A percentile compares a stretch with the other conserved stretches of the same genome.
Evolutionary conservation across 768 basidiomycete species (phyloP).

Genomic region (Lentinula lateritia): DNA sequence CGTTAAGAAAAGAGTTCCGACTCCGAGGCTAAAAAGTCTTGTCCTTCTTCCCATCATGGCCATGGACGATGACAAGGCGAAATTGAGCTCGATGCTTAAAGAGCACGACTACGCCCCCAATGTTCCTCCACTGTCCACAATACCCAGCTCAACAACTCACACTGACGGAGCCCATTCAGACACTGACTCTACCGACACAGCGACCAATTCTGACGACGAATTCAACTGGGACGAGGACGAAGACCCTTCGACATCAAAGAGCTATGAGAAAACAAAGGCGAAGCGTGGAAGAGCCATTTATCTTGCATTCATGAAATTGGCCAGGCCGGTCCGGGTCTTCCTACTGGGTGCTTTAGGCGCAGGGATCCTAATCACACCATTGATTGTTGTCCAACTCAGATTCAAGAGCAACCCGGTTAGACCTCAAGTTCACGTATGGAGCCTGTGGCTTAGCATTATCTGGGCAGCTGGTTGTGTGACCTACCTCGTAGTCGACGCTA

Average conservation of each 20-base stretch:
- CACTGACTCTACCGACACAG: slow-evolving; percentile 40
- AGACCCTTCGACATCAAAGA: slow-evolving; percentile 21
- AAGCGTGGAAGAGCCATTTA: slow-evolving; percentile 60
- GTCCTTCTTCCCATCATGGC: background rate
- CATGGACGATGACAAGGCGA: slow-evolving; percentile 1
- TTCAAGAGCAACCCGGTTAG: slow-evolving; percentile 45
- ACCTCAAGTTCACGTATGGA: slow-evolving; percentile 56
- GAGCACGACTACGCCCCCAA: slow-evolving; percentile 19
- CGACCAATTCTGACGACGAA: slow-evolving; percentile 60
- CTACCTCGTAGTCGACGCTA: slow-evolving; percentile 57
- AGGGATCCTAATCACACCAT: slow-evolving; percentile 62
- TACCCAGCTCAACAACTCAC: slow-evolving; percentile 6
- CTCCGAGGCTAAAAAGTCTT: background rate
- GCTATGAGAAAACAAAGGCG: slow-evolving; percentile 34
- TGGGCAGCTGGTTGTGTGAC: slow-evolving; percentile 63
- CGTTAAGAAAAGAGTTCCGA: background rate
- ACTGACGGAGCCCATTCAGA: slow-evolving; percentile 27
- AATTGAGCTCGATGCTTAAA: slow-evolving; percentile 6
- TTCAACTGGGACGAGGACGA: slow-evolving; percentile 74
- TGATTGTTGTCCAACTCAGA: slow-evolving; percentile 60
- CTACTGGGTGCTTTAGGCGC: slow-evolving; percentile 54
- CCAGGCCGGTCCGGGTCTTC: slow-evolving; percentile 52
- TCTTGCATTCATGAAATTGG: slow-evolving; percentile 62
- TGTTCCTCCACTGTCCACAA: slow-evolving; percentile 11
- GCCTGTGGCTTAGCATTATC: slow-evolving; percentile 62